Evolutionary conservation across 2,329 filamentous ascomycete genomes (phyloP).

Genomic region (Cladosporium sp.): DNA sequence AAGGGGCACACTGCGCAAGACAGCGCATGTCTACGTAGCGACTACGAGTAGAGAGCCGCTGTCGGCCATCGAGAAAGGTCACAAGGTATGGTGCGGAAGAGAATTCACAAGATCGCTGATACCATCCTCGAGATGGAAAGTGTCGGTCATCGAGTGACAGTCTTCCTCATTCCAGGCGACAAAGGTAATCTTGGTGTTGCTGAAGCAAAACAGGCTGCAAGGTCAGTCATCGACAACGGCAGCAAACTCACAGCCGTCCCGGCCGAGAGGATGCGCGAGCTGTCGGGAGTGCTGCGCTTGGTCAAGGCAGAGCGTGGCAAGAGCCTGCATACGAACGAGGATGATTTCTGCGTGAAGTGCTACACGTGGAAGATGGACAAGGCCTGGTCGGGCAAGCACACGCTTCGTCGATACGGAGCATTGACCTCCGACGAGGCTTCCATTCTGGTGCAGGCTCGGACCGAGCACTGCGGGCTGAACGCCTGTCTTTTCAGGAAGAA

Average conservation of each 20-base stretch:
- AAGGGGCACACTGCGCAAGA: neutral
- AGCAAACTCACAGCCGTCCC: constrained; percentile 37
- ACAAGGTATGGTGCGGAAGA: neutral
- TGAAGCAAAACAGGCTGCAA: neutral
- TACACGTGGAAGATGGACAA: constrained; percentile 10
- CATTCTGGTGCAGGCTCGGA: no score
- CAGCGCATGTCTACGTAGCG: neutral
- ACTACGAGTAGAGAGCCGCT: neutral
- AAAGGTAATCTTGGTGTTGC: neutral
- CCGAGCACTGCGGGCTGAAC: no score
- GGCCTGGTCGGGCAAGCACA: neutral
- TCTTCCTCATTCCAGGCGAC: neutral
- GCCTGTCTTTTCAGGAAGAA: no score
- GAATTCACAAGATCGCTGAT: neutral
- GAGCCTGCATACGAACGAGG: constrained; percentile 1
- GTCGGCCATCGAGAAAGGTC: neutral
- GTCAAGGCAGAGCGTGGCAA: constrained; percentile 1
- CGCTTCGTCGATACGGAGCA: no score
- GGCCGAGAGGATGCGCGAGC: constrained; percentile 5
- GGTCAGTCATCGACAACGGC: constrained; percentile 19
- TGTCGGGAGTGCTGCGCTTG: constrained; percentile 5
- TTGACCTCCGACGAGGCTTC: no score
- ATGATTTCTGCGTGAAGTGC: constrained; percentile 4
- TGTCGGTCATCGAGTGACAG: neutral
- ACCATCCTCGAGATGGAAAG: neutral